Base-by-base conservation (phyloP, 2,329 filamentous ascomycete species). In the Colletotrichum falcatum region DNA sequence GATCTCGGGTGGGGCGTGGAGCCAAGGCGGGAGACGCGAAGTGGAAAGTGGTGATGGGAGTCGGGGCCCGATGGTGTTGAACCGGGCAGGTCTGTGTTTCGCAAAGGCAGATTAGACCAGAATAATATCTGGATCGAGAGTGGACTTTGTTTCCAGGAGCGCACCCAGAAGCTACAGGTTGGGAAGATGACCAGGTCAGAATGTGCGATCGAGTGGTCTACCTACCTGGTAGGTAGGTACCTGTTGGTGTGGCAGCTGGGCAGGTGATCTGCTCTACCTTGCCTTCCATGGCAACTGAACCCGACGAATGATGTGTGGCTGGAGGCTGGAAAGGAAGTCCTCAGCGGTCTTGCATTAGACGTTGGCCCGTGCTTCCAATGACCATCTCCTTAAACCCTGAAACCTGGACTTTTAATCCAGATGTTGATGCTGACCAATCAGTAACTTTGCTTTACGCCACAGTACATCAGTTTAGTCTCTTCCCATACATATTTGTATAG, bases 1-100 rank as follows among this genome's bases (percentile, higher is more conserved):
- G 68, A 68, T 71, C 68, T 44, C 46, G 39, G 46, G 68, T 68
- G 68, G 68, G 68, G 68, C 68, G 64, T 59, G 58, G 53, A 54
- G 64, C 59, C 68, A 71, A 71, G 64, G 58, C 64, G 51, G 59
- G 44, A 67, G 37, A 56, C 39, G 51, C 46, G 42, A 62, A 37
- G 51, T 44, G 11, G 54, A 59, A 26, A 9, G 26, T 28, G 23
- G 23, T 33, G 55, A 54, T 42, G 35, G 39, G n/a, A n/a, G n/a
- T n/a, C 33, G 23, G 18, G 23, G 30, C 28, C 49, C 44, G 54
- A 26, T 61, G 56, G 42, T 35, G 16, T 33, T 46, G 35, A 48
- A 60, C 23, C 14, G 54, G 33, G 54, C 35, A 39, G 54, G 26
- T 30, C 16, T 20, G 23, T 23, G 18, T 35, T 26, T 7, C 14